Evolutionary conservation across 2,329 filamentous ascomycete genomes (phyloP).

Genomic region (Cladobotryum mycophilum): DNA sequence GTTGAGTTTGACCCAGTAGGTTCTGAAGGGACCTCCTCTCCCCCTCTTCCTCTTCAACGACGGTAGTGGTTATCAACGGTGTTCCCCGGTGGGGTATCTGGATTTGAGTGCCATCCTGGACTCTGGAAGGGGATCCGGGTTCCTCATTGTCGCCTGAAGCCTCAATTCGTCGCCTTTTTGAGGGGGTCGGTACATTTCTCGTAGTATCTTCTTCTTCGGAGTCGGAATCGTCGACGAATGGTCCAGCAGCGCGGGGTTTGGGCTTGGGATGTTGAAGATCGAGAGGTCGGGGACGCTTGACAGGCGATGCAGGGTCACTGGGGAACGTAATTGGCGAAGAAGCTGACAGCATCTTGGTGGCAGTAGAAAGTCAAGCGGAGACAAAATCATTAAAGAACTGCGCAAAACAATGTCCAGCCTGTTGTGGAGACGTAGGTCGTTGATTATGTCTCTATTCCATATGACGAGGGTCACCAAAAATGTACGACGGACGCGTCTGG

Average conservation of each 20-base stretch:
- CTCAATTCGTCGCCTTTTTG: slow-evolving; percentile 28
- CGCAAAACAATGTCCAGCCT: neutral
- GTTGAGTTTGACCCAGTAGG: neutral
- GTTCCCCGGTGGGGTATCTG: neutral
- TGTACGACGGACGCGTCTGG: slow-evolving; percentile 13
- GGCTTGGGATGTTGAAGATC: slow-evolving; percentile 28
- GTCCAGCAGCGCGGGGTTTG: slow-evolving; percentile 29
- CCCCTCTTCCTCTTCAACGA: neutral
- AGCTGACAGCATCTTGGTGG: slow-evolving; percentile 46
- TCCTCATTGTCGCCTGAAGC: slow-evolving; percentile 13
- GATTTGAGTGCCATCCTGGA: slow-evolving; percentile 7
- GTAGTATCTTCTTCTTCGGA: slow-evolving; percentile 23
- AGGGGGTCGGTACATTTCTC: slow-evolving; percentile 13
- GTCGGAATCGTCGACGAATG: slow-evolving; percentile 35
- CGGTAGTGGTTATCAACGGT: neutral
- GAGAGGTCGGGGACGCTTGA: slow-evolving; percentile 33
- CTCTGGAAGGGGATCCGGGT: neutral
- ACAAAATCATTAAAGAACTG: neutral
- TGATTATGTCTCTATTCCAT: neutral
- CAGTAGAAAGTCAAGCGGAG: neutral
- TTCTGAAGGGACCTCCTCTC: neutral
- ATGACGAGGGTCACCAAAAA: neutral
- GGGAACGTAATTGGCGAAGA: slow-evolving; percentile 56
- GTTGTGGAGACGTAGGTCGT: neutral
- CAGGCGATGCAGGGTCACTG: slow-evolving; percentile 37